These are phyloP conservation scores for Balamuthia mandrillaris DNA, from an alignment of 208 protist species.

Conservation along the genomic window DNA sequence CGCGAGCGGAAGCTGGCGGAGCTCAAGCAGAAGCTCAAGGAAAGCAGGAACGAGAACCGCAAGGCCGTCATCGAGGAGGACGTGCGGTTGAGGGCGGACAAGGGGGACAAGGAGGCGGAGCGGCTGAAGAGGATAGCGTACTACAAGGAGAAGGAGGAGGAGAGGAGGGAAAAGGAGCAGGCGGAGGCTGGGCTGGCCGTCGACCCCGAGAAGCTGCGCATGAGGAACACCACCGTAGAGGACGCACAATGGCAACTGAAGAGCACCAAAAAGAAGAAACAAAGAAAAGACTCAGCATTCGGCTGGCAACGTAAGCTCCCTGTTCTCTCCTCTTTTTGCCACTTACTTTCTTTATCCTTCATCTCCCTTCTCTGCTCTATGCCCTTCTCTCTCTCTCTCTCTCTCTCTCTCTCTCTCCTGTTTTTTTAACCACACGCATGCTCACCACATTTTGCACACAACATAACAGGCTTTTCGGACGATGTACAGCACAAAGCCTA, in stretches of 20 bases:
- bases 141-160: constrained; percentile 14
- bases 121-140: not conserved
- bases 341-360: not conserved
- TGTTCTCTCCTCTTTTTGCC: not conserved
- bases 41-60: not conserved
- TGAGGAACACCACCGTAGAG: not conserved
- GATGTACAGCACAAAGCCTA: constrained; percentile 12
- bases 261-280: constrained; percentile 9
- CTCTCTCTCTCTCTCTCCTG: not conserved
- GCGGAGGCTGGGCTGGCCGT: no score
- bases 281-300: not conserved
- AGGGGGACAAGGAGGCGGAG: not conserved
- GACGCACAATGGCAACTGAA: not conserved
- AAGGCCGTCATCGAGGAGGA: not conserved
- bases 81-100: not conserved
- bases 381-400: not conserved
- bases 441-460: no score
- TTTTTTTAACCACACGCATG: not conserved
- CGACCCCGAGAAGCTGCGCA: constrained; percentile 37
- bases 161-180: no score
- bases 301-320: not conserved
- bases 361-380: not conserved
- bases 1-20: not conserved
- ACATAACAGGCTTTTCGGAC: not conserved
- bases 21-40: not conserved